phyloP scores from a whole-genome alignment of 345 rosid species.

The Eutrema yunnanense region DNA sequence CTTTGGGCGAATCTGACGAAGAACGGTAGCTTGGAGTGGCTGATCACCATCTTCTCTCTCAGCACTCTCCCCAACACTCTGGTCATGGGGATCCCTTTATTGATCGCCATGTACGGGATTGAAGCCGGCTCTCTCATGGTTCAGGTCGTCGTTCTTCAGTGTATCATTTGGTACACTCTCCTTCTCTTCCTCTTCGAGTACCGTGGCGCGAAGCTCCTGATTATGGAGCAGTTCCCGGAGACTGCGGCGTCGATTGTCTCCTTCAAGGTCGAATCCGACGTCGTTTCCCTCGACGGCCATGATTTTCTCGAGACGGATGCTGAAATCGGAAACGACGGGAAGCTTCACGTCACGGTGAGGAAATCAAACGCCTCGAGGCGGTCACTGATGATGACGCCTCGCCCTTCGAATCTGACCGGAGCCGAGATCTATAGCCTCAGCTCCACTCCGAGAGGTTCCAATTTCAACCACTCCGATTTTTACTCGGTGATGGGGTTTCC shows the following conservation, averaged over 20 bases:
- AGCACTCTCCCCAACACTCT: constrained; percentile 92
- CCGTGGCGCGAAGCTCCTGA: constrained; percentile 80
- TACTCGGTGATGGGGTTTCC: constrained; percentile 85
- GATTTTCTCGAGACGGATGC: constrained; percentile 84
- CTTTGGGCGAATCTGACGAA: constrained; percentile 58
- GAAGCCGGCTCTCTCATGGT: constrained; percentile 82
- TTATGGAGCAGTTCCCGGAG: constrained; percentile 95
- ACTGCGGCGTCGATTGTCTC: constrained; percentile 90
- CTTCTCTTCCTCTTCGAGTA: constrained; percentile 85
- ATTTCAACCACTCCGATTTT: constrained; percentile 81
- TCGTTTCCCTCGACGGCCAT: constrained; percentile 74
- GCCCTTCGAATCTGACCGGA: constrained; percentile 87
- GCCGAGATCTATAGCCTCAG: constrained; percentile 89
- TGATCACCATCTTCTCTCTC: constrained; percentile 85
- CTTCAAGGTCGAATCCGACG: constrained; percentile 85
- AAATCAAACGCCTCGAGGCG: constrained; percentile 76
- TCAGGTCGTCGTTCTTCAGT: constrained; percentile 89
- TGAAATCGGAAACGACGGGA: constrained; percentile 79
- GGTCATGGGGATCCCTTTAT: constrained; percentile 91
- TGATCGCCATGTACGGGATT: constrained; percentile 82
- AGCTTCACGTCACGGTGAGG: constrained; percentile 82
- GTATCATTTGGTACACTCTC: constrained; percentile 94
- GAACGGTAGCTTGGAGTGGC: constrained; percentile 82
- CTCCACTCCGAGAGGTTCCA: constrained; percentile 92
- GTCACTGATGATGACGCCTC: constrained; percentile 68